Conservation (phyloP, 495 filamentous ascomycete genomes). For the Aspergillus funiculosus region DNA sequence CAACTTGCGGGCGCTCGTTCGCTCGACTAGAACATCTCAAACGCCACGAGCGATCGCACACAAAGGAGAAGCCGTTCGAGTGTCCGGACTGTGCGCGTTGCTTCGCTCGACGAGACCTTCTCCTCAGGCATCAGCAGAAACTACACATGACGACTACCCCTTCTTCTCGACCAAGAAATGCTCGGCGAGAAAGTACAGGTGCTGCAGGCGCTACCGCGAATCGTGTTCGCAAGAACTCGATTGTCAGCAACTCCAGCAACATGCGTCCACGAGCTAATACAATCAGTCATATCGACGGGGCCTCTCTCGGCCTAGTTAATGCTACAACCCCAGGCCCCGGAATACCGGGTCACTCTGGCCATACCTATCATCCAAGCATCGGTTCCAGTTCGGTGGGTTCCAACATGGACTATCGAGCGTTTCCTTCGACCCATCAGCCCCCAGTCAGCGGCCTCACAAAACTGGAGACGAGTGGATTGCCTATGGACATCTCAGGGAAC, state of each 20-base stretch:
- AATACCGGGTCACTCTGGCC: constrained; percentile 35
- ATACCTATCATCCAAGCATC: constrained; percentile 62
- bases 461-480: constrained; percentile 73
- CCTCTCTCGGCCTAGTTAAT: constrained; percentile 66
- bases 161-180: constrained; percentile 79
- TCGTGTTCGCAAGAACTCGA: constrained; percentile 86
- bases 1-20: constrained; percentile 88
- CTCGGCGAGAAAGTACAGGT: constrained; percentile 72
- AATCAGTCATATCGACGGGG: constrained; percentile 86
- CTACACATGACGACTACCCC: constrained; percentile 93
- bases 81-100: constrained; percentile 93
- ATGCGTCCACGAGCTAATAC: constrained; percentile 95
- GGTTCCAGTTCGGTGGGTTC: constrained; percentile 59
- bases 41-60: constrained; percentile 96
- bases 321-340: constrained; percentile 53
- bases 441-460: constrained; percentile 62
- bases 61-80: constrained; percentile 98
- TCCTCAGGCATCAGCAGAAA: constrained; percentile 97
- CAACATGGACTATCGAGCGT: constrained; percentile 61
- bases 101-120: constrained; percentile 88
- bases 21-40: constrained; percentile 95
- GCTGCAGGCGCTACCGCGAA: constrained; percentile 62
- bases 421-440: constrained; percentile 56
- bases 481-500: constrained; percentile 54
- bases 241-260: constrained; percentile 57